A percentile compares a stretch with the other conserved stretches of the same genome.
Conservation (phyloP, 2,329 filamentous ascomycete species). For the Neurospora crassa region DNA sequence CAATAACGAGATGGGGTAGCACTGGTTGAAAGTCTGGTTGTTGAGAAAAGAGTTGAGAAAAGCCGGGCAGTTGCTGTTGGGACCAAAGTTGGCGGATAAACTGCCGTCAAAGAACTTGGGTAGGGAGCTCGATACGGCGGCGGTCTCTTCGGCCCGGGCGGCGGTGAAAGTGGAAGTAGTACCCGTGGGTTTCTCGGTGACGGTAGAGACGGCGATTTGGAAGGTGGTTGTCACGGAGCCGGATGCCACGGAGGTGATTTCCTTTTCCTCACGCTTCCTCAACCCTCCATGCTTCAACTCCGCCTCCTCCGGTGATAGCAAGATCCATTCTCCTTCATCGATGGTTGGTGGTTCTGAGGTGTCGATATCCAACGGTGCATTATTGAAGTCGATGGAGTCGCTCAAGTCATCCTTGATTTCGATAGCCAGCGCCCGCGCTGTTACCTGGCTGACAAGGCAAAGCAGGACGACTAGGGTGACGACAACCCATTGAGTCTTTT, state of each 20-base stretch:
- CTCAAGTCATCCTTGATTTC: background rate
- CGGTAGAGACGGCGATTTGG: constrained; percentile 21
- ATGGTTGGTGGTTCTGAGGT: constrained; percentile 24
- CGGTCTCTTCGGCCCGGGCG: constrained; percentile 16
- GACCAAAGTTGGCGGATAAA: constrained; percentile 52
- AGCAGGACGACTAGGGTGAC: constrained; percentile 8
- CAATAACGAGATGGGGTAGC: constrained; percentile 77
- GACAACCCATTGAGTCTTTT: background rate
- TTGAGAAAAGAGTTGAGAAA: constrained; percentile 62
- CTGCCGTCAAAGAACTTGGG: constrained; percentile 60
- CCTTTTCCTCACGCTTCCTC: background rate
- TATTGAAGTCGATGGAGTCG: background rate
- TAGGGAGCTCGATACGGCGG: constrained; percentile 30
- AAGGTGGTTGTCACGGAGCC: constrained; percentile 22
- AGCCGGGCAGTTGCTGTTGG: constrained; percentile 41
- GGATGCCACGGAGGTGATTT: constrained; percentile 1
- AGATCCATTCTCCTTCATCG: constrained; percentile 26
- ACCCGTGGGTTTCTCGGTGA: constrained; percentile 13
- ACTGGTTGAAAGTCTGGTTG: constrained; percentile 58
- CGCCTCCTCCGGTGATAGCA: constrained; percentile 26
- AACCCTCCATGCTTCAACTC: constrained; percentile 9
- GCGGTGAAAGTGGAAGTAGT: constrained; percentile 20
- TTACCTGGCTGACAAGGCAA: constrained; percentile 16
- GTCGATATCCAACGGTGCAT: constrained; percentile 23
- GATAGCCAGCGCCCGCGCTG: background rate